phyloP scores from a whole-genome alignment of 2,329 filamentous ascomycete species.

The Aquanectria penicillioides region DNA sequence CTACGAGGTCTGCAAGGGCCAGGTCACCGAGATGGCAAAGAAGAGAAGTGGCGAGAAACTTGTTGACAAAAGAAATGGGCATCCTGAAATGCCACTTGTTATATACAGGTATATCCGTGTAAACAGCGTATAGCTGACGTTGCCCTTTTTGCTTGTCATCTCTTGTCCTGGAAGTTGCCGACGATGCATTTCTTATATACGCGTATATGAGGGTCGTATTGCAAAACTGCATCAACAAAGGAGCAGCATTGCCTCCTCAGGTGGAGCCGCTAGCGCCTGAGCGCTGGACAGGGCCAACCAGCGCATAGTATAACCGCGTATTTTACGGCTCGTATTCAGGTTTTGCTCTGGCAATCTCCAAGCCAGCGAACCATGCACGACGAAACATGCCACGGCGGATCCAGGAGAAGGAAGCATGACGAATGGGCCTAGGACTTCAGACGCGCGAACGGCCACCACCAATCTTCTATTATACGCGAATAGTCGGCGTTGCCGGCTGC shows the following conservation, averaged over 20 bases:
- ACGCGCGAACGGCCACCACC: not conserved
- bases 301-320: slow-evolving; percentile 1
- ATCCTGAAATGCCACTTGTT: not conserved
- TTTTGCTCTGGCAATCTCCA: slow-evolving; percentile 1
- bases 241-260: not conserved
- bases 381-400: not conserved
- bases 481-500: not conserved
- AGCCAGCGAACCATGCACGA: not conserved
- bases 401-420: not conserved
- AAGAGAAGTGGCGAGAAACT: not conserved
- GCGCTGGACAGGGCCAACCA: not conserved
- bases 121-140: not conserved
- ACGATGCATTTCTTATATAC: not conserved
- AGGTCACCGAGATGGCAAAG: not conserved
- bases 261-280: not conserved
- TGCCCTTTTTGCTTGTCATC: slow-evolving; percentile 1
- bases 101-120: slow-evolving; percentile 5
- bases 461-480: not conserved
- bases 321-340: too few relatives aligned
- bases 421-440: not conserved
- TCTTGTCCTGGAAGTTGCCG: not conserved
- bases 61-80: not conserved
- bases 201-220: slow-evolving; percentile 12
- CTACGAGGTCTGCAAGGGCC: not conserved
- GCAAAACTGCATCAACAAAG: not conserved